Percentiles rank a stretch among this genome's conserved stretches.
Evolutionary conservation across 176 grass and related monocot species (phyloP).

Genomic region (Carex scoparia): DNA sequence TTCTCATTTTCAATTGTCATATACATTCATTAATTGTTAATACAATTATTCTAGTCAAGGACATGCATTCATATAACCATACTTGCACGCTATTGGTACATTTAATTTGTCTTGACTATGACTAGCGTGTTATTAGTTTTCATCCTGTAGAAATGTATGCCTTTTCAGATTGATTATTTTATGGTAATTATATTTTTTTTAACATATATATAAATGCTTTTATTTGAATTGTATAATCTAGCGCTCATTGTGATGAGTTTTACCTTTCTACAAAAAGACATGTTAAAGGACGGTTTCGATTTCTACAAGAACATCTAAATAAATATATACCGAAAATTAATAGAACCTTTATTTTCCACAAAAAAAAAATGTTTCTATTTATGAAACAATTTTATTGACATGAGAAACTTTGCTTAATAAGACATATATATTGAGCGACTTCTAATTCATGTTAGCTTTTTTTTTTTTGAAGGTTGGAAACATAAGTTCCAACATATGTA

Average conservation of each 20-base stretch:
- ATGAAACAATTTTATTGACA: background rate
- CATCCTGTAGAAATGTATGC: background rate
- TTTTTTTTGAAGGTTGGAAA: too few species aligned
- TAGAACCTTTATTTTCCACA: background rate
- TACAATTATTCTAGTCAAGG: conserved; percentile 1
- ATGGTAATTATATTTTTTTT: background rate
- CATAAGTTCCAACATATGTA: too few species aligned
- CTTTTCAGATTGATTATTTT: background rate
- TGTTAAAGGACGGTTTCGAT: background rate
- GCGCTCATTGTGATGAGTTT: background rate
- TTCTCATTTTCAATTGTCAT: background rate
- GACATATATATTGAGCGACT: background rate
- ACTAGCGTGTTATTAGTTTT: background rate
- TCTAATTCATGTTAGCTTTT: background rate
- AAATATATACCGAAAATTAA: background rate
- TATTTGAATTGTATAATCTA: background rate
- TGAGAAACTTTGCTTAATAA: background rate
- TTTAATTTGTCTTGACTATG: background rate
- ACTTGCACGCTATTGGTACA: background rate
- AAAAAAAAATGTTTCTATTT: background rate
- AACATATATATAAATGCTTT: background rate
- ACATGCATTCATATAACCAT: background rate
- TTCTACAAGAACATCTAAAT: background rate
- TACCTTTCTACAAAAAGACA: background rate
- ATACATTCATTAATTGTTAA: background rate